phyloP scores from a whole-genome alignment of 2,329 filamentous ascomycete species.

The Chaetomiaceae sp. region DNA sequence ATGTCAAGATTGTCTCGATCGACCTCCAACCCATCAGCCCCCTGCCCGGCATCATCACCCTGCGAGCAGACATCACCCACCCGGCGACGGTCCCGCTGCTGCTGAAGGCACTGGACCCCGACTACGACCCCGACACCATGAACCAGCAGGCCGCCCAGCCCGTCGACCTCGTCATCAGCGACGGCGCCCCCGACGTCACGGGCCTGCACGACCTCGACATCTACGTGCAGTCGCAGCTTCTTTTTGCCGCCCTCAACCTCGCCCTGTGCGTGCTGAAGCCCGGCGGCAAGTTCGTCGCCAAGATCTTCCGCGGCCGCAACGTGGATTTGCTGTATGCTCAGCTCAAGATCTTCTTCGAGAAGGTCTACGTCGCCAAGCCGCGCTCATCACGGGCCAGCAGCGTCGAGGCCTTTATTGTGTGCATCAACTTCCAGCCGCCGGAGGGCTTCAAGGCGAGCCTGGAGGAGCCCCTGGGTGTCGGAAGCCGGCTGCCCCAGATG shows the following conservation, averaged over 20 bases:
- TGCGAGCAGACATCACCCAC: slow-evolving; percentile 95
- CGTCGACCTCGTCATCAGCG: slow-evolving; percentile 90
- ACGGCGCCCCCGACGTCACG: slow-evolving; percentile 94
- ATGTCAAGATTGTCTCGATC: slow-evolving; percentile 92
- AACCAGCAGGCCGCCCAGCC: slow-evolving; percentile 61
- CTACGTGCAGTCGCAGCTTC: slow-evolving; percentile 92
- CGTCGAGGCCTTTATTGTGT: slow-evolving; percentile 90
- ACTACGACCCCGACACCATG: slow-evolving; percentile 47
- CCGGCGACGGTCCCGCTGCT: slow-evolving; percentile 90
- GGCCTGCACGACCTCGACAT: slow-evolving; percentile 96
- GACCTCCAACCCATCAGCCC: slow-evolving; percentile 95
- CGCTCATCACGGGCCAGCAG: slow-evolving; percentile 92
- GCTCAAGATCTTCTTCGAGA: slow-evolving; percentile 82
- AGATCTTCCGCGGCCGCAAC: slow-evolving; percentile 92
- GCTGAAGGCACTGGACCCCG: slow-evolving; percentile 75
- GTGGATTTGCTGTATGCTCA: slow-evolving; percentile 96
- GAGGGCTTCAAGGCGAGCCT: slow-evolving; percentile 69
- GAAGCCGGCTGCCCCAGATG: slow-evolving; percentile 49
- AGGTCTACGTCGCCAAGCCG: slow-evolving; percentile 88
- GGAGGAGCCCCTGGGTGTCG: slow-evolving; percentile 67
- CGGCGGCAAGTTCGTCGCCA: slow-evolving; percentile 94
- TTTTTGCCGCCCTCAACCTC: slow-evolving; percentile 90
- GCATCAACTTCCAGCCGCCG: slow-evolving; percentile 80
- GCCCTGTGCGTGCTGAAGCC: slow-evolving; percentile 88
- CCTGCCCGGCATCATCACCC: slow-evolving; percentile 82